These are phyloP conservation scores for Paxillus ammoniavirescens DNA, from an alignment of 768 basidiomycete genomes.

Conservation along the genomic window DNA sequence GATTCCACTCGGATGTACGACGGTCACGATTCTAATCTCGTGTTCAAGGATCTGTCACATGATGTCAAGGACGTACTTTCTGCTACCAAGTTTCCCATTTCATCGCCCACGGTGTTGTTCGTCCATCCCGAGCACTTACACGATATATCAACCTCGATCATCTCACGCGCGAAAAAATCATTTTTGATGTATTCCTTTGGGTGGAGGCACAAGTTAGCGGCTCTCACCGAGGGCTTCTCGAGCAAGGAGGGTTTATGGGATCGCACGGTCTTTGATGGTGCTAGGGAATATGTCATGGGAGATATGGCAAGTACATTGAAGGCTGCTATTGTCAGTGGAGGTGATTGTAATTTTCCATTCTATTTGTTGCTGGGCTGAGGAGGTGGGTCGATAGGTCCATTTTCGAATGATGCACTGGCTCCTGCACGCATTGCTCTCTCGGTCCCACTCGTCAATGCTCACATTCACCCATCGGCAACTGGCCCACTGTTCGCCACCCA, in stretches of 20 bases:
- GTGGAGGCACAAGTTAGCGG: constrained; percentile 75
- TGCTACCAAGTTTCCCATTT: constrained; percentile 51
- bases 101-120: constrained; percentile 81
- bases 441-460: constrained; percentile 68
- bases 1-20: constrained; percentile 53
- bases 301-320: constrained; percentile 61
- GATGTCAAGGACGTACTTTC: constrained; percentile 51
- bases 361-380: not conserved
- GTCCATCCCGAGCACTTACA: constrained; percentile 61
- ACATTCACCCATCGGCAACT: constrained; percentile 59
- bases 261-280: constrained; percentile 66
- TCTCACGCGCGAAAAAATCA: constrained; percentile 51
- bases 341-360: not conserved
- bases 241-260: constrained; percentile 86
- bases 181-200: constrained; percentile 59
- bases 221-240: constrained; percentile 68
- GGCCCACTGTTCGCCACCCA: constrained; percentile 84
- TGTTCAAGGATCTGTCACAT: constrained; percentile 9
- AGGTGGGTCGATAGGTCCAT: constrained; percentile 37
- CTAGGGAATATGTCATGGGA: constrained; percentile 60
- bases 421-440: constrained; percentile 74
- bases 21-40: constrained; percentile 28
- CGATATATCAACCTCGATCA: constrained; percentile 51
- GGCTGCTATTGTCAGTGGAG: constrained; percentile 30
- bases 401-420: constrained; percentile 50